Evolutionary conservation across 1,284 basidiomycete species (phyloP), one percentile per base, ranked within the genome.

Genomic region (Lentinus polychrous): DNA sequence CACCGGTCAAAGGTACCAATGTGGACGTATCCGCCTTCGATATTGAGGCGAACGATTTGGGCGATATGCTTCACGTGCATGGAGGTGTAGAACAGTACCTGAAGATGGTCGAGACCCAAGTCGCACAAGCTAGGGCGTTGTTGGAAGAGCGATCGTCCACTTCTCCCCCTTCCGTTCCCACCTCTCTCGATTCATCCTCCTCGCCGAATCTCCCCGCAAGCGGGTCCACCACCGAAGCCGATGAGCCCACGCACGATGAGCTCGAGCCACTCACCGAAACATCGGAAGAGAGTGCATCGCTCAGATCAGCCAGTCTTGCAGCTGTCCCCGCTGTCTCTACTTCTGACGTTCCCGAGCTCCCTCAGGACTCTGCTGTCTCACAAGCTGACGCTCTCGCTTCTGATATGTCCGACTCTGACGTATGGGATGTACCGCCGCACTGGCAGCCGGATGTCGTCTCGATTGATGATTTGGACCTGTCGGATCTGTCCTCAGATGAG

Each of bases 401-500:
- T 3, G 23, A 23, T n/a, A 33, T 15, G n/a, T 49, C 47, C 3
- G n/a, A 12, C 8, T 22, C 18, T 11, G 17, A 20, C 8, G 4
- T 5, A 6, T 22, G 17, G 20, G 39, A 40, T 22, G 39, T 23
- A 18, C 27, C 27, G 4, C 27, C 27, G 27, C 27, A 27, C 10
- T 82, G 77, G 76, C 69, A 66, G 50, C 77, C 85, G 44, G 83
- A 88, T 51, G 73, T 84, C 40, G 81, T 81, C 27, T 86, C 84
- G 2, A 80, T 88, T 43, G 85, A 88, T 56, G 84, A 87, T 36
- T 61, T 87, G 20, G 83, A 87, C 52, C 63, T 86, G 12, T 86
- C 86, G 2, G 86, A 89, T 59, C 73, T 78, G 4, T 85, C 84
- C 6, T 85, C 82, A 1, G 74, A 75, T 32, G 65, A 69, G 45